These are phyloP conservation scores for Lactifluus volemus DNA, from an alignment of 768 basidiomycete species.

Conservation along the genomic window DNA sequence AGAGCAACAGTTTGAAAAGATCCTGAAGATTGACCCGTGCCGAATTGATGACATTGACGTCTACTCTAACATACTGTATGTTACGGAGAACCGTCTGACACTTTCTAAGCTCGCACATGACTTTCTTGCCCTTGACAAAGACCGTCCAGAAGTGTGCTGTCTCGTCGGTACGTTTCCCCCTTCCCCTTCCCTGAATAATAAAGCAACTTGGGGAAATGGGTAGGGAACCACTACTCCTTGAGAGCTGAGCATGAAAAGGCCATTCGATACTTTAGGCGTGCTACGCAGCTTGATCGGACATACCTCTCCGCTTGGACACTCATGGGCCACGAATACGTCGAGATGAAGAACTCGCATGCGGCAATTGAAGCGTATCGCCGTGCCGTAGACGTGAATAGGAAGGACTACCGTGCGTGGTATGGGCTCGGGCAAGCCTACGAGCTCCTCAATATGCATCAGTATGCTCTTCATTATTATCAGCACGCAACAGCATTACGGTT, in stretches of 20 bases:
- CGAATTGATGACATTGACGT: slow-evolving; percentile 93
- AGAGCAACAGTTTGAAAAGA: slow-evolving; percentile 75
- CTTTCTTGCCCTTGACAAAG: slow-evolving; percentile 81
- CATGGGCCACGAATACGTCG: slow-evolving; percentile 98
- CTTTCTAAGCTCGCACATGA: slow-evolving; percentile 88
- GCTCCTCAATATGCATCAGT: slow-evolving; percentile 92
- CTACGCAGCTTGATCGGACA: slow-evolving; percentile 89
- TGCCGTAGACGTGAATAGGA: slow-evolving; percentile 92
- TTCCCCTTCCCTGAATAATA: not conserved
- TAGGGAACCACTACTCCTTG: slow-evolving; percentile 97
- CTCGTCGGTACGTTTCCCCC: slow-evolving; percentile 63
- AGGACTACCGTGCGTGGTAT: slow-evolving; percentile 98
- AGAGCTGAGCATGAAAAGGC: slow-evolving; percentile 93
- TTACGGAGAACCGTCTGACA: slow-evolving; percentile 82
- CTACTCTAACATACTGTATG: slow-evolving; percentile 94
- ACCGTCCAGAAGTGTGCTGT: slow-evolving; percentile 94
- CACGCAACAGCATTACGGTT: slow-evolving; percentile 88
- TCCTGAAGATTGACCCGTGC: slow-evolving; percentile 73
- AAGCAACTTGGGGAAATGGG: not conserved
- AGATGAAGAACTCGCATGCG: slow-evolving; percentile 98
- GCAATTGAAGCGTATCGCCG: slow-evolving; percentile 96
- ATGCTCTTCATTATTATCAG: slow-evolving; percentile 94
- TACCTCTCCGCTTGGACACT: slow-evolving; percentile 97
- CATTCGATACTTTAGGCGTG: slow-evolving; percentile 88
- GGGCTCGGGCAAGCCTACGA: slow-evolving; percentile 98